Evolutionary conservation across 768 basidiomycete genomes (phyloP), one percentile per base, ranked within the genome.

Genomic region (Arthromyces matolae): DNA sequence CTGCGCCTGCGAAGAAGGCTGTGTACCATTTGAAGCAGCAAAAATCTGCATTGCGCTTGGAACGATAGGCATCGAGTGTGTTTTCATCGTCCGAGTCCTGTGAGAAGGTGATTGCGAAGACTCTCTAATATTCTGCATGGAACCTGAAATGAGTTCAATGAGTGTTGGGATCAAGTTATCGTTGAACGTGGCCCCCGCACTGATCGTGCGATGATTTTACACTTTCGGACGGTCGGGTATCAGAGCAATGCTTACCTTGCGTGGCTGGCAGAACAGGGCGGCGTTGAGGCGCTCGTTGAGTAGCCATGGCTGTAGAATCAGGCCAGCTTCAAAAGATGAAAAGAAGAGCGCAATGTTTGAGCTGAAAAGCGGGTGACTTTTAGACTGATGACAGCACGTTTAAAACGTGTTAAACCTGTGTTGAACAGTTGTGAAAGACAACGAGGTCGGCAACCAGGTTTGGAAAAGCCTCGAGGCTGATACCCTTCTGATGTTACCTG

Each of bases 401-500:
- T 79, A 72, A 80, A 84, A 83, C 82, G 82, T 83, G 81, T 71
- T 67, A 61, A 68, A 66, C 64, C 66, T 66, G 66, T 69, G 64
- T 61, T 55, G 62, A 64, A 66, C 65, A 57, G 64, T 64, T 70
- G 63, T 65, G 63, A 58, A 48, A 53, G 19, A 71, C 77, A 77
- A 78, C 68, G 78, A 78, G 77, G 77, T 76, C 69, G 71, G 71
- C 70, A 72, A 56, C 76, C 78, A 62, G 63, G 72, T 77, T 77
- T 71, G 78, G 79, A 78, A 60, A 49, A 59, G 68, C 68, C 69
- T 69, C 66, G 62, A 70, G 68, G 65, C 65, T 54, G 52, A 56
- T 60, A 29, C 20, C 36, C 8, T 20, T 45, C 44, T 53, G 53
- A 55, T 25, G 32, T 24, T 7, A 34, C 44, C 47, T 51, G 49